Evolutionary conservation across 2,329 filamentous ascomycete genomes (phyloP).

Genomic region (Phaeosphaeriaceae sp.): DNA sequence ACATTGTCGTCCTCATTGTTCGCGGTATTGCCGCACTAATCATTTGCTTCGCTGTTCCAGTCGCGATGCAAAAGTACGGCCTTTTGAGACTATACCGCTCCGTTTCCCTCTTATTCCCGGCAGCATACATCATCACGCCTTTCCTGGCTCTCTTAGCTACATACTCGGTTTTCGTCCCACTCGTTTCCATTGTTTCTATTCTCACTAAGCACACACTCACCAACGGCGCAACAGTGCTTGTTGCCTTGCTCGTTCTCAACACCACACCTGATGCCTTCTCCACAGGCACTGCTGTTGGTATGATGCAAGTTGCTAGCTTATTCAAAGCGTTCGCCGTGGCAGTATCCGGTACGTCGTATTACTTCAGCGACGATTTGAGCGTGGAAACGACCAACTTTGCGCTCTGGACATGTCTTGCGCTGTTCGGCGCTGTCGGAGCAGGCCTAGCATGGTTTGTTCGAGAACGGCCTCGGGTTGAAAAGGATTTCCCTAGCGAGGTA

Average conservation of each 20-base stretch:
- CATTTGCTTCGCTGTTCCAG: constrained; percentile 48
- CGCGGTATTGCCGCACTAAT: constrained; percentile 50
- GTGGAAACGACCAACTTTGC: constrained; percentile 53
- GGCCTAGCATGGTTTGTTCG: constrained; percentile 53
- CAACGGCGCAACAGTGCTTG: constrained; percentile 51
- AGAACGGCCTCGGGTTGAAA: constrained; percentile 53
- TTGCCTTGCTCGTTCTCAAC: constrained; percentile 55
- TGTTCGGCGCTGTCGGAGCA: constrained; percentile 51
- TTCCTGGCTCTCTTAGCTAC: constrained; percentile 47
- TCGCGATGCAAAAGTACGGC: constrained; percentile 47
- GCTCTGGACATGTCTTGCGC: constrained; percentile 52
- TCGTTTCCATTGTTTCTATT: constrained; percentile 50
- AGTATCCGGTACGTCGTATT: constrained; percentile 54
- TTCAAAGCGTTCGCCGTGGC: constrained; percentile 57
- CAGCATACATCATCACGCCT: constrained; percentile 50
- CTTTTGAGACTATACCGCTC: constrained; percentile 53
- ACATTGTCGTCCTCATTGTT: constrained; percentile 50
- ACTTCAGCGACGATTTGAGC: constrained; percentile 52
- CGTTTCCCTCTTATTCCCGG: constrained; percentile 49
- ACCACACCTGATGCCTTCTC: constrained; percentile 56
- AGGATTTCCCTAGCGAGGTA: constrained; percentile 52
- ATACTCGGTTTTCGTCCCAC: constrained; percentile 42
- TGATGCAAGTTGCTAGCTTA: constrained; percentile 55
- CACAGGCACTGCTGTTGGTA: constrained; percentile 56
- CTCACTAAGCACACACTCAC: constrained; percentile 53